Base-by-base conservation (phyloP, 164 flowering plant genomes). In the Akebia trifoliata region DNA sequence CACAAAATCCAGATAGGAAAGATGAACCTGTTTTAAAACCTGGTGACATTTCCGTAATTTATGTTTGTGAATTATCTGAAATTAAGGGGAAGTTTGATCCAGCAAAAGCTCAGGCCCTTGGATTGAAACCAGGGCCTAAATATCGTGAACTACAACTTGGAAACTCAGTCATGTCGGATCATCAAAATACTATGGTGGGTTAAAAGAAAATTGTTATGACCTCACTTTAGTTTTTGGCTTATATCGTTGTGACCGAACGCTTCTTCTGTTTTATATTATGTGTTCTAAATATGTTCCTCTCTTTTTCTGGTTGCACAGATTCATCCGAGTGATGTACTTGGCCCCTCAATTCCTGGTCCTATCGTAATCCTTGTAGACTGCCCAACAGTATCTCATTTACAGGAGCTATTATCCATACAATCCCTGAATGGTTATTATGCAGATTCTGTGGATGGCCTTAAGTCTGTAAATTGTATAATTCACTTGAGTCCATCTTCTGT, bases 311-410 rank as follows among this genome's bases (percentile, higher is more conserved):
- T 43, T 58, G n/a, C 65, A 43, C 72, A 94, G 99, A 85, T 94
- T 65, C 84, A 86, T 65, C 97, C 99, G 38, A 74, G 82, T 70
- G 99, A 94, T 74, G 97, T 94, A 11, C 69, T 94, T 72, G 97
- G 74, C n/a, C 95, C 97, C 50, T 77, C 97, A 5, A 32, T 81
- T 61, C 96, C 95, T 34, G 99, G 97, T 50, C 99, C 99, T n/a
- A 73, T 90, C 63, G 87, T 86, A 15, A 59, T 90, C 28, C 68
- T 94, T 56, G 86, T 90, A 20, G 97, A 88, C 67, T 94, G 99
- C 75, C 99, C 99, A 6, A 83, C 95, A 38, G 58, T 57, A 35
- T 69, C 78, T 45, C 97, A 94, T 75, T 61, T 74, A 34, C 68
- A 70, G 54, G 81, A 78, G 17, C 67, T 90, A 56, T 50, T 78